These are phyloP conservation scores for Candida gorgasii DNA, from an alignment of 805 yeast genomes.

Conservation along the genomic window DNA sequence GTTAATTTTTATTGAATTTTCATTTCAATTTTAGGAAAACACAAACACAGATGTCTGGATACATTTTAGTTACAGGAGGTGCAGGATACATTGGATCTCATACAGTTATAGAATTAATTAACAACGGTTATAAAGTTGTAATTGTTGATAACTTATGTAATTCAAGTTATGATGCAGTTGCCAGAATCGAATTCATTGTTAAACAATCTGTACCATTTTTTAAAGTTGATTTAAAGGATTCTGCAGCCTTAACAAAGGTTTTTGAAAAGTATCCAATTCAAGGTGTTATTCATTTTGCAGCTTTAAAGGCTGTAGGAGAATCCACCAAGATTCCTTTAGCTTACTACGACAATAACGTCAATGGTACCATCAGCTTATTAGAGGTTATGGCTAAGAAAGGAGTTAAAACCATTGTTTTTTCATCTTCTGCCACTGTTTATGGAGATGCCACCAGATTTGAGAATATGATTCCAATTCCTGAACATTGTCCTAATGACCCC, in stretches of 20 bases:
- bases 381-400: constrained; percentile 48
- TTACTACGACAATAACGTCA: constrained; percentile 68
- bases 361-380: constrained; percentile 62
- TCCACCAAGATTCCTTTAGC: constrained; percentile 64
- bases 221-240: constrained; percentile 57
- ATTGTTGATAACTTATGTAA: constrained; percentile 70
- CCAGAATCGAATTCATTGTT: constrained; percentile 59
- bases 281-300: constrained; percentile 78
- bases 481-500: constrained; percentile 71
- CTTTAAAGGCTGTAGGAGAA: constrained; percentile 82
- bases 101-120: constrained; percentile 63
- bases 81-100: constrained; percentile 88
- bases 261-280: constrained; percentile 50
- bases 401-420: constrained; percentile 62
- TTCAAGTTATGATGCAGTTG: constrained; percentile 65
- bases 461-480: constrained; percentile 77
- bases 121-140: constrained; percentile 67
- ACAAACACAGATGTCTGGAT: constrained; percentile 10
- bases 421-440: constrained; percentile 81
- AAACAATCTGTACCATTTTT: constrained; percentile 52
- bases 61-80: constrained; percentile 76
- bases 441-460: constrained; percentile 77
- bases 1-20: neutral
- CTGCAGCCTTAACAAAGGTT: constrained; percentile 46
- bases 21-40: neutral